Evolutionary conservation across 805 yeast genomes (phyloP).

Genomic region (Metschnikowia lunata): DNA sequence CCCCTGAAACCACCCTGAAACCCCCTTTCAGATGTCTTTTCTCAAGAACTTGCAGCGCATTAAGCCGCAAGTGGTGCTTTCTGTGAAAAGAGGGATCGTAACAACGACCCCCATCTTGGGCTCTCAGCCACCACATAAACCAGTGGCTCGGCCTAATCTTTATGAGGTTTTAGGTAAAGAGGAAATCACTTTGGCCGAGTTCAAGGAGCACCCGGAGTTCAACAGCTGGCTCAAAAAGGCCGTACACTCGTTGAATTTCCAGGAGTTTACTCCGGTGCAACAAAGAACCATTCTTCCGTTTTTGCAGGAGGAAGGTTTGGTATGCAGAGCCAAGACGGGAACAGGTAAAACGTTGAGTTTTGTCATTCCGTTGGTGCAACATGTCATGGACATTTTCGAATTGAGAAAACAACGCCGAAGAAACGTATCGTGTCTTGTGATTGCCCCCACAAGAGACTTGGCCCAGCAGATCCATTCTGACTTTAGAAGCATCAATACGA

Average conservation of each 20-base stretch:
- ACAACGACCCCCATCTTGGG: background rate
- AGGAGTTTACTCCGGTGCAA: constrained; percentile 65
- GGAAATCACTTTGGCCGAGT: constrained; percentile 13
- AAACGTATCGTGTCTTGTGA: constrained; percentile 48
- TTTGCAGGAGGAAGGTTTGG: constrained; percentile 57
- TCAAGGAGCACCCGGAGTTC: constrained; percentile 9
- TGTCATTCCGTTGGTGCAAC: constrained; percentile 72
- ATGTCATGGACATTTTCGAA: constrained; percentile 31
- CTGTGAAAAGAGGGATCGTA: constrained; percentile 1
- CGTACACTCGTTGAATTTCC: constrained; percentile 33
- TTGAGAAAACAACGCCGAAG: constrained; percentile 27
- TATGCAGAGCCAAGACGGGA: constrained; percentile 91
- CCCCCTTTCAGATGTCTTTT: constrained; percentile 4
- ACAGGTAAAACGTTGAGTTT: constrained; percentile 93
- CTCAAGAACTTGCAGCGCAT: constrained; percentile 4
- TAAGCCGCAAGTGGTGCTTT: background rate
- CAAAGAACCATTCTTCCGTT: constrained; percentile 56
- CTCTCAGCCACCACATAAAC: constrained; percentile 6
- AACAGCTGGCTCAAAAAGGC: constrained; percentile 11
- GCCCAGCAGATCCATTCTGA: constrained; percentile 79
- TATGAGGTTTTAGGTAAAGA: constrained; percentile 8
- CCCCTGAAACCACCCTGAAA: constrained; percentile 5
- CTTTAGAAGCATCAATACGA: constrained; percentile 41
- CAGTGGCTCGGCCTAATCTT: constrained; percentile 7
- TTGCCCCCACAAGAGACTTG: constrained; percentile 89